These are phyloP conservation scores for Fusarium equiseti DNA, from an alignment of 2,329 filamentous ascomycete species.

Conservation along the genomic window DNA sequence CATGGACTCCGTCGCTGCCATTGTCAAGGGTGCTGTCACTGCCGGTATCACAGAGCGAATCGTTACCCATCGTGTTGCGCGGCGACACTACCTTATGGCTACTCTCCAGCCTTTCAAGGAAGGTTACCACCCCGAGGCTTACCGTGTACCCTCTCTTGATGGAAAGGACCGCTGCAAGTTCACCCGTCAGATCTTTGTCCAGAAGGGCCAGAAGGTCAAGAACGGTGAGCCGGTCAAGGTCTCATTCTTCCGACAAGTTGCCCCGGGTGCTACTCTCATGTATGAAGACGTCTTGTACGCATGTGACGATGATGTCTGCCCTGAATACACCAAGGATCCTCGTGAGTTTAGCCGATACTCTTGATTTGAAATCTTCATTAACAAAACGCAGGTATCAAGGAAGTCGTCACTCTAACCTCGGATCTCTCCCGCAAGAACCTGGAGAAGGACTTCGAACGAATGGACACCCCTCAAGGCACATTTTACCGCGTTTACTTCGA, in stretches of 20 bases:
- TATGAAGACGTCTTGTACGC: conserved; percentile 99
- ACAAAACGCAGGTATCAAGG: conserved; percentile 84
- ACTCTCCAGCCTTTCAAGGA: conserved; percentile 99
- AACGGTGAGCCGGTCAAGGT: conserved; percentile 99
- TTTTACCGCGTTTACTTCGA: conserved; percentile 89
- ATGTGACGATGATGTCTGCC: conserved; percentile 97
- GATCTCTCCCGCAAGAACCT: conserved; percentile 98
- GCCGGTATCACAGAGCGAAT: conserved; percentile 98
- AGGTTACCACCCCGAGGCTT: conserved; percentile 97
- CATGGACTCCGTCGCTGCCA: conserved; percentile 98
- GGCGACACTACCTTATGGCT: conserved; percentile 98
- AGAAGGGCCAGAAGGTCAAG: conserved; percentile 98
- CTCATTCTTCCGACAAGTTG: conserved; percentile 97
- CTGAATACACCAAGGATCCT: conserved; percentile 98
- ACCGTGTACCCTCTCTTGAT: conserved; percentile 95
- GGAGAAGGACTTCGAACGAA: conserved; percentile 98
- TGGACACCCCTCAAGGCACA: conserved; percentile 97
- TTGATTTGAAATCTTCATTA: conserved; percentile 40
- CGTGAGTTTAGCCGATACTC: conserved; percentile 73
- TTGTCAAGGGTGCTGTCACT: conserved; percentile 97
- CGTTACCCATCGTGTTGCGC: conserved; percentile 95
- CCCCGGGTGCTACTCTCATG: conserved; percentile 96
- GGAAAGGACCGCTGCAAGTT: conserved; percentile 99
- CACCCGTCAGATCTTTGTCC: conserved; percentile 97
- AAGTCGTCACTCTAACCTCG: conserved; percentile 96